Percentiles rank a stretch among this genome's conserved stretches.
Conservation (phyloP, 208 protist species). For the Vickermania ingenoplastis region DNA sequence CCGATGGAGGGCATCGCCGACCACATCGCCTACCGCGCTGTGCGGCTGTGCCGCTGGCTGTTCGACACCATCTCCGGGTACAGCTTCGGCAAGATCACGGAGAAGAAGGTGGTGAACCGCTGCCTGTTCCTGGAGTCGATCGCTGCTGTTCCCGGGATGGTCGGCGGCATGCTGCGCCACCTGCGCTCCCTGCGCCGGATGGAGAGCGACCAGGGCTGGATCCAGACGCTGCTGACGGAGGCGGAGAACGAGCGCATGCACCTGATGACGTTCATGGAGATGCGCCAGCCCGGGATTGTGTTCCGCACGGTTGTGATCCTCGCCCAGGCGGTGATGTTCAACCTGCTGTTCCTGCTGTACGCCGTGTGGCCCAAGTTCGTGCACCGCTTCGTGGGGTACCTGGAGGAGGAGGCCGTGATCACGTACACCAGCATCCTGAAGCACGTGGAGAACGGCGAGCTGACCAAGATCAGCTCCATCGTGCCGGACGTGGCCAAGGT, state of each 20-base stretch:
- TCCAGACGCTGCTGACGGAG: constrained; percentile 85
- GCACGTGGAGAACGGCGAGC: constrained; percentile 20
- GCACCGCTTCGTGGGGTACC: no score
- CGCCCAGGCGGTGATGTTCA: constrained; percentile 53
- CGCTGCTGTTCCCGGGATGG: constrained; percentile 63
- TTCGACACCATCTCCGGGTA: constrained; percentile 52
- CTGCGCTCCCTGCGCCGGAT: constrained; percentile 53
- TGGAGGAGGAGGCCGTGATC: no score
- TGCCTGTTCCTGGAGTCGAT: constrained; percentile 74
- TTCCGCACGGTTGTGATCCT: constrained; percentile 28
- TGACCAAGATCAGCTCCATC: constrained; percentile 8
- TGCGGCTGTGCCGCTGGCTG: constrained; percentile 15
- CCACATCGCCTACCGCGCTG: constrained; percentile 11
- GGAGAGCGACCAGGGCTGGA: constrained; percentile 84
- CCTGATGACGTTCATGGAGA: constrained; percentile 68
- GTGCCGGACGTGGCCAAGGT: constrained; percentile 68
- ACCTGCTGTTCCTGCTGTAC: no score
- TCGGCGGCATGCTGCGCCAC: constrained; percentile 65
- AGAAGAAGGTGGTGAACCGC: constrained; percentile 24
- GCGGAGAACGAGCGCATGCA: constrained; percentile 95
- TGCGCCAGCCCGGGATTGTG: constrained; percentile 29
- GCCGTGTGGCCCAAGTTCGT: no score
- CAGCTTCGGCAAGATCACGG: constrained; percentile 14
- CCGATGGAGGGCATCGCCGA: constrained; percentile 13
- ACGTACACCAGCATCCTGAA: constrained; percentile 21